Percentiles rank a stretch among this genome's conserved stretches.
Conservation (phyloP, 2,329 filamentous ascomycete species). For the Knoxdaviesia proteae region DNA sequence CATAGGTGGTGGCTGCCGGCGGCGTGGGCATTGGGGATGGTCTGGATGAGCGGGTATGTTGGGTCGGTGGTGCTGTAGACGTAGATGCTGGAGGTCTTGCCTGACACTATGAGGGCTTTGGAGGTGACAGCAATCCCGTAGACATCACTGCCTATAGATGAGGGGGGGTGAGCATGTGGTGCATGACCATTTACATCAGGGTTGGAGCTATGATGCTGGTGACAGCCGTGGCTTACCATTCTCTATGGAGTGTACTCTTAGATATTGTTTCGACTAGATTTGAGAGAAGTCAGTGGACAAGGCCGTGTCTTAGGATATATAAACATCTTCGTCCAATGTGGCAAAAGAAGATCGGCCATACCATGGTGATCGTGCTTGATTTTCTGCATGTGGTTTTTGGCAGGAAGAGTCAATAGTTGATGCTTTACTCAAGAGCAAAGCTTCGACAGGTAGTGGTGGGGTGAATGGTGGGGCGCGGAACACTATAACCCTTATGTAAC, state of each 20-base stretch:
- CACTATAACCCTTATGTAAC: too few relatives aligned
- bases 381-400: too few relatives aligned
- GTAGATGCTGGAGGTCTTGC: slow-evolving; percentile 64
- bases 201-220: background rate
- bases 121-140: slow-evolving; percentile 63
- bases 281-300: too few relatives aligned
- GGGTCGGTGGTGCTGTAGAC: slow-evolving; percentile 55
- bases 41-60: slow-evolving; percentile 59
- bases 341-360: too few relatives aligned
- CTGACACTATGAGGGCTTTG: slow-evolving; percentile 58
- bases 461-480: too few relatives aligned
- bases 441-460: too few relatives aligned
- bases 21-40: slow-evolving; percentile 59
- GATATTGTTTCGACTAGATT: slow-evolving; percentile 84
- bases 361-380: too few relatives aligned
- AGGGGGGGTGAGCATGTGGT: slow-evolving; percentile 41
- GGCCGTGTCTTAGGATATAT: too few relatives aligned
- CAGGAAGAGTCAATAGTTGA: too few relatives aligned
- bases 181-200: slow-evolving; percentile 1
- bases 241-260: slow-evolving; percentile 79
- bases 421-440: too few relatives aligned
- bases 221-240: slow-evolving; percentile 36
- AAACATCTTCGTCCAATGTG: too few relatives aligned
- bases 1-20: slow-evolving; percentile 83
- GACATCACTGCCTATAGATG: slow-evolving; percentile 38